These are phyloP conservation scores for Heracleum sosnowskyi DNA, from an alignment of 129 eudicot genomes.

Conservation along the genomic window DNA sequence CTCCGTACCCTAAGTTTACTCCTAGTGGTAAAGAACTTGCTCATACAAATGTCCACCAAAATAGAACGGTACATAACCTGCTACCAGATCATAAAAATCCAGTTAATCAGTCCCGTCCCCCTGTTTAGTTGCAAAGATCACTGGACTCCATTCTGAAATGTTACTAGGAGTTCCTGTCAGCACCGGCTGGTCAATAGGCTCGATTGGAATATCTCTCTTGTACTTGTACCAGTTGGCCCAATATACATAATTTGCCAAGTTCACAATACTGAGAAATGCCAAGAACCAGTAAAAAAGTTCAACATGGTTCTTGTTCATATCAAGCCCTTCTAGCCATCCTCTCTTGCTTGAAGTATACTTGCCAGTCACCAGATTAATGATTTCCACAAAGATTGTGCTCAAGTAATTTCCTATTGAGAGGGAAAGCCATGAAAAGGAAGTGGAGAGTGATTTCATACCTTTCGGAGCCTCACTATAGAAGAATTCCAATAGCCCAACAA, in stretches of 20 bases:
- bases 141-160: neutral
- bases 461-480: constrained; percentile 18
- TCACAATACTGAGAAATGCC: constrained; percentile 4
- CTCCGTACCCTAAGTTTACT: no score
- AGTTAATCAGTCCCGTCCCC: neutral
- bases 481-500: constrained; percentile 22
- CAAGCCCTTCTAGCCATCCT: constrained; percentile 18
- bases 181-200: neutral
- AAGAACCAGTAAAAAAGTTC: constrained; percentile 20
- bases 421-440: constrained; percentile 10
- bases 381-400: constrained; percentile 15
- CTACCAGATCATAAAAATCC: neutral
- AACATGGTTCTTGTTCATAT: constrained; percentile 10
- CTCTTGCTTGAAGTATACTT: neutral
- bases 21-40: no score
- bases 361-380: constrained; percentile 9
- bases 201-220: constrained; percentile 6
- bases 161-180: neutral
- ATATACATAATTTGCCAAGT: constrained; percentile 12
- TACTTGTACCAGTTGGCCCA: constrained; percentile 26
- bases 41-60: no score
- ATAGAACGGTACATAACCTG: no score
- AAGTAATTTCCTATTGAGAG: constrained; percentile 18
- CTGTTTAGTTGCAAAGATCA: neutral
- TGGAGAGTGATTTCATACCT: constrained; percentile 18